Conservation (phyloP, 2,329 filamentous ascomycete species). For the Cladosporium halotolerans region DNA sequence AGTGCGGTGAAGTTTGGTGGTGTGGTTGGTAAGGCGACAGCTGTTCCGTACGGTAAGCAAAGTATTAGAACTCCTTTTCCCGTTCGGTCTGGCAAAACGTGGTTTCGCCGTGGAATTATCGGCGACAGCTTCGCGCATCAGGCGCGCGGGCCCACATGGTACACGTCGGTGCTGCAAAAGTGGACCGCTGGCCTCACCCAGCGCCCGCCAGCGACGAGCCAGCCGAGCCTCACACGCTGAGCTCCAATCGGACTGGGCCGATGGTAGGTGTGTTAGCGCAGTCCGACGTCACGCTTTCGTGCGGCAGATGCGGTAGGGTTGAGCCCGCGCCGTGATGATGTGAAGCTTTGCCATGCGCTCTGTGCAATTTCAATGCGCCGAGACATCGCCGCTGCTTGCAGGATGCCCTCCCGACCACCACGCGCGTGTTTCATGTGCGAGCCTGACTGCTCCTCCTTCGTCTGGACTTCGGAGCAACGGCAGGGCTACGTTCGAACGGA, state of each 20-base stretch:
- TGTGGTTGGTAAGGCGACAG: not conserved
- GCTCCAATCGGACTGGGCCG: constrained; percentile 6
- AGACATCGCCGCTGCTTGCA: not conserved
- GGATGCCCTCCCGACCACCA: not conserved
- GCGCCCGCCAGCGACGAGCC: not conserved
- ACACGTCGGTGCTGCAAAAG: constrained; percentile 8
- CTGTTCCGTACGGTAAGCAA: not conserved
- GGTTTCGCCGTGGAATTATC: constrained; percentile 8
- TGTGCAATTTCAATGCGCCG: not conserved
- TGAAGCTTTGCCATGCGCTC: not conserved
- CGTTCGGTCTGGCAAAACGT: not conserved
- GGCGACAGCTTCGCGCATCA: constrained; percentile 9
- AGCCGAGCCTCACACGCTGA: not conserved
- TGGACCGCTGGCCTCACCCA: constrained; percentile 7
- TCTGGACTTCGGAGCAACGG: too few relatives aligned
- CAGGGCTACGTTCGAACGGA: not conserved
- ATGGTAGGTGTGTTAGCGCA: constrained; percentile 8
- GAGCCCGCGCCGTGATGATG: not conserved
- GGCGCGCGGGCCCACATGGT: constrained; percentile 8
- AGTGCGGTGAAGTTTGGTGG: not conserved
- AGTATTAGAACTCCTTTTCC: constrained; percentile 4
- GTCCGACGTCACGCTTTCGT: not conserved
- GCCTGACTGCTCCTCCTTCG: too few relatives aligned
- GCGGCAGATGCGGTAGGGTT: constrained; percentile 4
- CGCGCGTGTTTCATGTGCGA: not conserved